These are phyloP conservation scores for Xylaria multiplex DNA, from an alignment of 2,329 filamentous ascomycete species.

Conservation along the genomic window DNA sequence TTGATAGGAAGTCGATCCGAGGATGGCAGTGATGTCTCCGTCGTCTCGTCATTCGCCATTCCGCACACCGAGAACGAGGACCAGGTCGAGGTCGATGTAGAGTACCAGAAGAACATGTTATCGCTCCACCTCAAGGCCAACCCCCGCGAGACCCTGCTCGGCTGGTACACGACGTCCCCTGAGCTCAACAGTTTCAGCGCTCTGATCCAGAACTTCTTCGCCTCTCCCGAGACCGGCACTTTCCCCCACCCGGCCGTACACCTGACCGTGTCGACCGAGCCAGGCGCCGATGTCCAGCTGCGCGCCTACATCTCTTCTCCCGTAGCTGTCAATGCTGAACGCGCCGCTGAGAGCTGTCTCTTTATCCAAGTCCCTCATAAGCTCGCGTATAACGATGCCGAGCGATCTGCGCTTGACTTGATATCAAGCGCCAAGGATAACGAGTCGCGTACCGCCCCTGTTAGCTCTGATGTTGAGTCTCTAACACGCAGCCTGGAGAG, in stretches of 20 bases:
- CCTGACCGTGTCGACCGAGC: slow-evolving; percentile 90
- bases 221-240: slow-evolving; percentile 93
- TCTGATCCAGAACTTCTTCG: slow-evolving; percentile 99
- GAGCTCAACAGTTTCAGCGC: slow-evolving; percentile 99
- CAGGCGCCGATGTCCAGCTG: slow-evolving; percentile 88
- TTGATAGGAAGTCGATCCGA: slow-evolving; percentile 92
- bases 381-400: slow-evolving; percentile 81
- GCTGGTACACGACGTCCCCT: slow-evolving; percentile 97
- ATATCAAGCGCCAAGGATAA: slow-evolving; percentile 83
- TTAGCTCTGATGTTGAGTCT: slow-evolving; percentile 89
- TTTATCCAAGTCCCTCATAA: slow-evolving; percentile 98
- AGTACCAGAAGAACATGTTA: slow-evolving; percentile 99
- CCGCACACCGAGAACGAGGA: slow-evolving; percentile 98
- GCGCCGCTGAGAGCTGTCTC: slow-evolving; percentile 93
- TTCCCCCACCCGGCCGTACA: slow-evolving; percentile 98
- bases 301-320: slow-evolving; percentile 95
- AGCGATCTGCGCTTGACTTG: slow-evolving; percentile 76
- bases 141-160: slow-evolving; percentile 91
- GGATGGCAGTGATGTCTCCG: slow-evolving; percentile 96
- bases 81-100: slow-evolving; percentile 99
- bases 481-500: slow-evolving; percentile 87
- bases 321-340: slow-evolving; percentile 93
- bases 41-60: slow-evolving; percentile 96
- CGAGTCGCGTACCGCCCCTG: slow-evolving; percentile 76
- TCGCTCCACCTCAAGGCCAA: slow-evolving; percentile 92